Percentiles rank a stretch among this genome's conserved stretches.
These are phyloP conservation scores for Adenanthera pavonina DNA, from an alignment of 306 rosid species.

Conservation along the genomic window DNA sequence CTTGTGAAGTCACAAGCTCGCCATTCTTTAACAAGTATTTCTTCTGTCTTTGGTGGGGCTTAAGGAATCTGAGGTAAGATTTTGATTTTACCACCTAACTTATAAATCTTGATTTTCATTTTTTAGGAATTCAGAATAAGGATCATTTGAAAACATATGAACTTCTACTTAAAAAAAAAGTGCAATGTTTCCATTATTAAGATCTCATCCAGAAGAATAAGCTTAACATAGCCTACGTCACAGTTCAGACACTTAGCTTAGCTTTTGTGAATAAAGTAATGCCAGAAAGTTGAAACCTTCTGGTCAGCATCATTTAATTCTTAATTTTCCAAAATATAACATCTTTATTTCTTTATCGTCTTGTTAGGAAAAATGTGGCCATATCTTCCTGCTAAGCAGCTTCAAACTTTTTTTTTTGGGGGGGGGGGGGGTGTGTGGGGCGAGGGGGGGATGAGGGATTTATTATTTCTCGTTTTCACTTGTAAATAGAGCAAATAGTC, in stretches of 20 bases:
- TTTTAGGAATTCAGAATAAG: background rate
- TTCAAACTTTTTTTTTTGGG: background rate
- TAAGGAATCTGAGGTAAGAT: slow-evolving; percentile 75
- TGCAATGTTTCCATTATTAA: too few species aligned
- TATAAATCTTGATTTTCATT: background rate
- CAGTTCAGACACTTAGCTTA: background rate
- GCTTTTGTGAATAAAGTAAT: background rate
- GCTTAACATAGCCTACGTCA: background rate
- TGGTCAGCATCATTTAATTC: background rate
- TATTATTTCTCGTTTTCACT: background rate
- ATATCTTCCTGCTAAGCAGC: background rate
- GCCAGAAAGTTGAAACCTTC: slow-evolving; percentile 13
- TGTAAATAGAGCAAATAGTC: background rate
- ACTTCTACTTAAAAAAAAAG: too few species aligned
- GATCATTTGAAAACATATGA: background rate
- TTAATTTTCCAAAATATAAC: background rate
- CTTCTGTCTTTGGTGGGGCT: slow-evolving; percentile 66
- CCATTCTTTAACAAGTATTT: slow-evolving; percentile 82
- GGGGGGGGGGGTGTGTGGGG: too few species aligned
- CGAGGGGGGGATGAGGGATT: background rate
- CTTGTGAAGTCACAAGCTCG: slow-evolving; percentile 63
- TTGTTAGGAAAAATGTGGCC: background rate
- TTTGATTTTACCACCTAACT: background rate
- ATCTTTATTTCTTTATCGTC: background rate
- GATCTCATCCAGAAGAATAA: background rate